phyloP scores from a whole-genome alignment of 2,329 filamentous ascomycete species.

The Penicillium freii region DNA sequence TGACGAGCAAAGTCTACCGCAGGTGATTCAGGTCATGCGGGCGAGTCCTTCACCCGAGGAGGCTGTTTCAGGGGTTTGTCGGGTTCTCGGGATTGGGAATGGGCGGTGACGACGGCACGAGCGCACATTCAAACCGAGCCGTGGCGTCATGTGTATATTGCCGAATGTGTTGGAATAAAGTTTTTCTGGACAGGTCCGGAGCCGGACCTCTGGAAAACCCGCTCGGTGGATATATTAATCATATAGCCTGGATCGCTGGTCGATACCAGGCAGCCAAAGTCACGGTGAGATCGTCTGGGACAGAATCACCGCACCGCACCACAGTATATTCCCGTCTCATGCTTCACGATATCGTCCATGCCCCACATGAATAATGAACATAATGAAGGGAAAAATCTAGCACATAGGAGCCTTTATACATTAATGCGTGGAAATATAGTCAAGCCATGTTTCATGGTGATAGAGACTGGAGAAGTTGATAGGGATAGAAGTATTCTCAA shows the following conservation, averaged over 20 bases:
- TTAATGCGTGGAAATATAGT: constrained; percentile 11
- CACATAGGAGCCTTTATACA: constrained; percentile 13
- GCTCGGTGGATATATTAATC: not conserved
- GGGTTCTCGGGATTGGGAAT: constrained; percentile 20
- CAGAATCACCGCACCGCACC: not conserved
- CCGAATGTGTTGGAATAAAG: not conserved
- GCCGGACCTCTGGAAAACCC: not conserved
- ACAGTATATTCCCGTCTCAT: not conserved
- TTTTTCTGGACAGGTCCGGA: not conserved
- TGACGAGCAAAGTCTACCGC: constrained; percentile 25
- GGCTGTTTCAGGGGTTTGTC: constrained; percentile 28
- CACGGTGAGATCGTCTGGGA: not conserved
- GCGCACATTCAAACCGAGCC: not conserved
- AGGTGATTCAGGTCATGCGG: constrained; percentile 30
- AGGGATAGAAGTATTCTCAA: not conserved
- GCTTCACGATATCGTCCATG: constrained; percentile 6
- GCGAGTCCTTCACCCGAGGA: constrained; percentile 29
- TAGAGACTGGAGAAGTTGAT: not conserved
- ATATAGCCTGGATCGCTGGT: constrained; percentile 3
- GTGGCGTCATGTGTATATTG: too few relatives aligned
- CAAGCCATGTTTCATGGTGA: constrained; percentile 12
- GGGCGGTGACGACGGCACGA: not conserved
- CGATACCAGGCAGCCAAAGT: not conserved
- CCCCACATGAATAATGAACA: not conserved
- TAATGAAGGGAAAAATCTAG: not conserved